Percentiles rank a stretch among this genome's conserved stretches.
phyloP scores from a whole-genome alignment of 2,329 filamentous ascomycete genomes.

The Aspergillus caelatus region DNA sequence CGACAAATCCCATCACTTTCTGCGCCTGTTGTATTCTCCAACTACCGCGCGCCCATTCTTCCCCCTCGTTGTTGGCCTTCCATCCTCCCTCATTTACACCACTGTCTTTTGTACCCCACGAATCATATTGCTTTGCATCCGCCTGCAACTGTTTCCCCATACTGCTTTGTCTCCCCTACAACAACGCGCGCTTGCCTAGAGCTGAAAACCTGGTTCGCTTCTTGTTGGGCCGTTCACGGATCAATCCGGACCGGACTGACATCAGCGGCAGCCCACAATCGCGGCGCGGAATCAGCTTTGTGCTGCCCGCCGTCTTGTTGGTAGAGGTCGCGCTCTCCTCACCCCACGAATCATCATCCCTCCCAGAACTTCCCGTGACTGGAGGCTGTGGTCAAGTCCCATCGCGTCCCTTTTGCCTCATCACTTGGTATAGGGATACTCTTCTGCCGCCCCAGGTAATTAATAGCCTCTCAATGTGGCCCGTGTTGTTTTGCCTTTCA shows the following conservation, averaged over 20 bases:
- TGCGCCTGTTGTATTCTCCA: conserved; percentile 6
- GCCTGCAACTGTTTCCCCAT: conserved; percentile 4
- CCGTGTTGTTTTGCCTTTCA: conserved; percentile 19
- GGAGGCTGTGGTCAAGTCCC: conserved; percentile 16
- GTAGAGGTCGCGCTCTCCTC: conserved; percentile 19
- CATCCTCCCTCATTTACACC: background rate
- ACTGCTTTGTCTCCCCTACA: background rate
- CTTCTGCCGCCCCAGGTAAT: background rate
- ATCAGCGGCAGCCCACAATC: conserved; percentile 28
- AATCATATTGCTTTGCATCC: conserved; percentile 19
- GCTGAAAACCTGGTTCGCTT: conserved; percentile 4
- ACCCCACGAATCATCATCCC: conserved; percentile 23
- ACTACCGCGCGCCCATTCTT: conserved; percentile 11
- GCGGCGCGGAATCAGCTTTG: conserved; percentile 13
- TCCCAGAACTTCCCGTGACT: conserved; percentile 19
- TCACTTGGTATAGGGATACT: conserved; percentile 16
- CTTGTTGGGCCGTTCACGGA: conserved; percentile 18
- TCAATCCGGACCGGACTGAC: conserved; percentile 29
- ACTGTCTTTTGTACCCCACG: conserved; percentile 12
- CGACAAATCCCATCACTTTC: conserved; percentile 7
- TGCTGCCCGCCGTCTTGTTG: conserved; percentile 24
- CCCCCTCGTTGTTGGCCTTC: background rate
- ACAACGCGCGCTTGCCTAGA: background rate
- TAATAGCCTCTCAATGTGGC: background rate
- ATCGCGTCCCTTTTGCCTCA: conserved; percentile 19